phyloP scores from a whole-genome alignment of 106 monocot species.

The Apostasia ramifera region DNA sequence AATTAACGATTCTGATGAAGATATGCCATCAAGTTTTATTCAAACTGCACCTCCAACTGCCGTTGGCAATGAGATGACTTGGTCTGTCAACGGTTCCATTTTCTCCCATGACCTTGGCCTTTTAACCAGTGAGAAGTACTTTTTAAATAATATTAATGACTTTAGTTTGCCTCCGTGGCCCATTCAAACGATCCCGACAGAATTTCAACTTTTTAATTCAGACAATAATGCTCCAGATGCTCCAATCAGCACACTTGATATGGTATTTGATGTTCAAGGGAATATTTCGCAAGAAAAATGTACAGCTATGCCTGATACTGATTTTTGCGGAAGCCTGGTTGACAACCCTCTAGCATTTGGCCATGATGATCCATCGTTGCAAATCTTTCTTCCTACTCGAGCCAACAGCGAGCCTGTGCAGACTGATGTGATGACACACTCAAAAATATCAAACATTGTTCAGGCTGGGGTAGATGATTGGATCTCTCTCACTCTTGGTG shows the following conservation, averaged over 20 bases:
- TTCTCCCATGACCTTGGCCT: conserved; percentile 24
- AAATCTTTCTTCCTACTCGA: conserved; percentile 53
- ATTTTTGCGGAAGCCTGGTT: conserved; percentile 32
- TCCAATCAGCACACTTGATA: conserved; percentile 10
- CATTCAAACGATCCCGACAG: conserved; percentile 20
- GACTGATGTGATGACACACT: conserved; percentile 19
- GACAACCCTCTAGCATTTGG: conserved; percentile 52
- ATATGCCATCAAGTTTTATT: conserved; percentile 19
- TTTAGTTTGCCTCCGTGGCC: conserved; percentile 38
- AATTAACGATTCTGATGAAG: conserved; percentile 68
- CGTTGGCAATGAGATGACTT: conserved; percentile 6
- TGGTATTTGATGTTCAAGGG: conserved; percentile 18
- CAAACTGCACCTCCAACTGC: background rate
- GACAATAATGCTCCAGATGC: conserved; percentile 26
- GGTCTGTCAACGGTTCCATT: conserved; percentile 13
- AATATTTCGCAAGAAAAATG: conserved; percentile 16
- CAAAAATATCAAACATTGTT: conserved; percentile 16
- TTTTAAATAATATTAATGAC: conserved; percentile 13
- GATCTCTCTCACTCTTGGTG: conserved; percentile 61
- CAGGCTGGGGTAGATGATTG: conserved; percentile 32
- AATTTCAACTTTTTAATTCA: conserved; percentile 34
- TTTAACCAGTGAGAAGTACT: conserved; percentile 12
- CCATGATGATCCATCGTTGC: conserved; percentile 41
- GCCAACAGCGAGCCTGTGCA: conserved; percentile 15
- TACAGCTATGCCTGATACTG: conserved; percentile 11